phyloP scores from a whole-genome alignment of 2,329 filamentous ascomycete species.

The Orbilia blumenaviensis region DNA sequence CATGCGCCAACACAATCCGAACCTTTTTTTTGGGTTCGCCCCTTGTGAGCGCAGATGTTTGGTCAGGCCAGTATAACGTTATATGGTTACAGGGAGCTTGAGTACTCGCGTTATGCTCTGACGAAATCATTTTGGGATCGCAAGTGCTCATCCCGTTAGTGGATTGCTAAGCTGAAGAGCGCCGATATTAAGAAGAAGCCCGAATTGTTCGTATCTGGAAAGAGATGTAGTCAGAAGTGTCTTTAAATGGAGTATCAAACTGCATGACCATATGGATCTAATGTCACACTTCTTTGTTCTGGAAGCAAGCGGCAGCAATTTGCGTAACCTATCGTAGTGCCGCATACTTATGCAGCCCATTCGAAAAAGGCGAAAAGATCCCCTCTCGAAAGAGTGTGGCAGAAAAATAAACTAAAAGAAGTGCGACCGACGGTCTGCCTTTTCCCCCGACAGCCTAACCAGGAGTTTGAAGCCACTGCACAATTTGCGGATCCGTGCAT shows the following conservation, averaged over 20 bases:
- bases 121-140: not conserved
- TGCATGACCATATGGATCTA: not conserved
- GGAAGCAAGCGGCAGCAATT: not conserved
- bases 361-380: constrained; percentile 23
- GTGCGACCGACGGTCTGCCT: constrained; percentile 42
- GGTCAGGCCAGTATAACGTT: constrained; percentile 40
- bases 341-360: not conserved
- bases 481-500: not conserved
- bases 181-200: not conserved
- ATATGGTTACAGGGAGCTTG: constrained; percentile 25
- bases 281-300: constrained; percentile 9
- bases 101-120: constrained; percentile 33
- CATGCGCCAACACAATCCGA: constrained; percentile 23
- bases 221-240: not conserved
- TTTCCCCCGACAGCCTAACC: constrained; percentile 9
- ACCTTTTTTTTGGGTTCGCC: constrained; percentile 1
- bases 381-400: not conserved
- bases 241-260: not conserved
- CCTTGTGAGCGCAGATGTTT: not conserved
- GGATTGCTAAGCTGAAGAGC: not conserved
- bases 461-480: constrained; percentile 17
- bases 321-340: not conserved
- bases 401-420: constrained; percentile 4
- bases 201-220: not conserved
- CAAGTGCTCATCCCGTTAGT: not conserved